phyloP scores from a whole-genome alignment of 192 early-diverging fungal genomes.

The Entomortierella lignicola region DNA sequence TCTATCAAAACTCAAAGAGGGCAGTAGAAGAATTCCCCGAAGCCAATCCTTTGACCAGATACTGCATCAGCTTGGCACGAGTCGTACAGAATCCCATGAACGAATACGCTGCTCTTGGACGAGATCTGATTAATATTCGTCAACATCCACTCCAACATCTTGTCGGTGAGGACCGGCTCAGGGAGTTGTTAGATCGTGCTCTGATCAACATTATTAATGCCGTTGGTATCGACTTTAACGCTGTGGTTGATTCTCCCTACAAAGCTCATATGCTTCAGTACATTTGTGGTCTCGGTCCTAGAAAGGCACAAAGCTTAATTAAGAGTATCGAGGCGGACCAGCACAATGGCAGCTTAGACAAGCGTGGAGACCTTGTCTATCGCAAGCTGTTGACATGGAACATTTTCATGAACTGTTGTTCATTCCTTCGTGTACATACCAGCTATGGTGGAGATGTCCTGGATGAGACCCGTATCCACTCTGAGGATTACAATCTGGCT shows the following conservation, averaged over 20 bases:
- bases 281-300: conserved; percentile 91
- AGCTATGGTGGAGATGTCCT: conserved; percentile 77
- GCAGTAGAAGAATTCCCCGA: conserved; percentile 79
- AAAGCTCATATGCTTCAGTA: conserved; percentile 82
- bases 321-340: conserved; percentile 66
- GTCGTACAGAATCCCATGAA: conserved; percentile 84
- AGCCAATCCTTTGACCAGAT: conserved; percentile 76
- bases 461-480: conserved; percentile 96
- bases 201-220: conserved; percentile 88
- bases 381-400: conserved; percentile 71
- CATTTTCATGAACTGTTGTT: conserved; percentile 94
- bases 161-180: conserved; percentile 71
- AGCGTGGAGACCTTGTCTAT: conserved; percentile 76
- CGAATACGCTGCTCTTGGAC: conserved; percentile 84
- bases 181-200: conserved; percentile 81
- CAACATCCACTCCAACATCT: conserved; percentile 83
- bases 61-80: conserved; percentile 88
- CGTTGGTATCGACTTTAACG: conserved; percentile 93
- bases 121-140: conserved; percentile 70
- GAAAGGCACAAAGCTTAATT: conserved; percentile 88
- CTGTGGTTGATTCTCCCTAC: conserved; percentile 74
- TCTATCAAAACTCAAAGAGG: conserved; percentile 84
- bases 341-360: conserved; percentile 51
- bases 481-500: conserved; percentile 94
- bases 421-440: conserved; percentile 88